A percentile compares a stretch with the other conserved stretches of the same genome.
These are phyloP conservation scores for Chrysoporthe cubensis DNA, from an alignment of 2,329 filamentous ascomycete genomes.

Conservation along the genomic window DNA sequence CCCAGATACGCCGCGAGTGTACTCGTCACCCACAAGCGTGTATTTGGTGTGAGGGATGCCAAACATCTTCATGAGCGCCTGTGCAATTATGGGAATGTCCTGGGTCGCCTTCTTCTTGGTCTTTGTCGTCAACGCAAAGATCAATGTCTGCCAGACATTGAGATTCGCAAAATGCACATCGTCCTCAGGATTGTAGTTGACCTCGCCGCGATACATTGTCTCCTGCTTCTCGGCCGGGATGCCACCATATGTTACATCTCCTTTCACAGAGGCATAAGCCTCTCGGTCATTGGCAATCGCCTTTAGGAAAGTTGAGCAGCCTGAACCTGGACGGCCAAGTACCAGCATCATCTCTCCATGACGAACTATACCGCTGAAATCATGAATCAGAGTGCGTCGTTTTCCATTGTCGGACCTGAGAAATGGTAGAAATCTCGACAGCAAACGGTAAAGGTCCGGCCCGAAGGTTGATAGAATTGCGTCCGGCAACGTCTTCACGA, in stretches of 20 bases:
- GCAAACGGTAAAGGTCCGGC: conserved; percentile 72
- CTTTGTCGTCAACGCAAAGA: conserved; percentile 68
- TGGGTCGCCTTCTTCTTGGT: conserved; percentile 67
- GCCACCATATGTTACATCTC: conserved; percentile 67
- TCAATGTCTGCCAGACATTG: conserved; percentile 68
- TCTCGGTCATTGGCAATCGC: conserved; percentile 71
- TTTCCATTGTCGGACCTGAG: conserved; percentile 26
- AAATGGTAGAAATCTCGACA: conserved; percentile 48
- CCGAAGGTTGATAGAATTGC: conserved; percentile 80
- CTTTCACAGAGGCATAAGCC: conserved; percentile 65
- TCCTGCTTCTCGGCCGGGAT: conserved; percentile 50
- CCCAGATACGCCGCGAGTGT: conserved; percentile 63
- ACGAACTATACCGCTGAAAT: conserved; percentile 60
- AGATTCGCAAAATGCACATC: conserved; percentile 68
- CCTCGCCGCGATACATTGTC: conserved; percentile 61
- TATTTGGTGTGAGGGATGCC: conserved; percentile 69
- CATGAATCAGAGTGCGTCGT: conserved; percentile 43
- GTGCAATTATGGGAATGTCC: conserved; percentile 59
- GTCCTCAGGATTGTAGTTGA: conserved; percentile 65
- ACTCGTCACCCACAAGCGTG: conserved; percentile 71
- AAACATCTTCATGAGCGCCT: conserved; percentile 68
- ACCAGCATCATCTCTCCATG: conserved; percentile 62
- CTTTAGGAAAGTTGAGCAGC: conserved; percentile 61
- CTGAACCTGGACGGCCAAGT: conserved; percentile 59
- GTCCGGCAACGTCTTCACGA: conserved; percentile 73